Evolutionary conservation across 2,329 filamentous ascomycete genomes (phyloP), one percentile per base, ranked within the genome.

Genomic region (Sporothrix euskadiensis): DNA sequence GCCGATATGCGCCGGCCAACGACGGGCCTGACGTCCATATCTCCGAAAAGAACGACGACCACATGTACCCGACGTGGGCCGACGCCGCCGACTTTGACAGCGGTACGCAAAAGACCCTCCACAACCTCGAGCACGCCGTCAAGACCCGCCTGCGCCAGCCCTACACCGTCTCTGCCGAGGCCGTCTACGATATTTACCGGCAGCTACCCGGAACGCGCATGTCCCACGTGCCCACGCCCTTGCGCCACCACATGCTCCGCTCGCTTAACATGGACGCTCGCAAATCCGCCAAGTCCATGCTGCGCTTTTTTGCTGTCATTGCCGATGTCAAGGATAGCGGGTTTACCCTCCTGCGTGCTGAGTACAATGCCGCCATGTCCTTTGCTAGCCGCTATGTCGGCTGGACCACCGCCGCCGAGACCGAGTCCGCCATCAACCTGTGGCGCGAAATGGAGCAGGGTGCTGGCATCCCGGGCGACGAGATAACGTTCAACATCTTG

Each of bases 371-470:
- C 54, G 94, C 94, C 52, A 89, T 98, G 70, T 88, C 91, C 26
- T 92, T 97, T 78, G 92, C 92, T 10, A 91, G 91, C 52, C 90
- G 91, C 73, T 94, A 92, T 77, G 89, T 91, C 76, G 84, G 87
- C 9, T 84, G 79, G 12, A 84, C 90, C 54, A 85, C 88, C 63
- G 84, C 87, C 61, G 78, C 86, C 56, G 87, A 94, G 80, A 81
- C 93, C 59, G 84, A 92, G 80, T 87, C 89, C 5, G 90, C 93
- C 0, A 84, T 99, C 63, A 87, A 89, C 66, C 82, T 97, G 32
- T 99, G 95, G 94, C 90, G 88, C 76, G 90, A 96, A 78, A 98
- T 98, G 94, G 96, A 99, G 81, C 86, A 88, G 65, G 83, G 89
- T 4, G 90, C 90, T 1, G 87, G 88, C 0, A 81, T 94, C 16